Evolutionary conservation across 495 filamentous ascomycete species (phyloP), one percentile per base, ranked within the genome.

Genomic region (Neurospora sp.): DNA sequence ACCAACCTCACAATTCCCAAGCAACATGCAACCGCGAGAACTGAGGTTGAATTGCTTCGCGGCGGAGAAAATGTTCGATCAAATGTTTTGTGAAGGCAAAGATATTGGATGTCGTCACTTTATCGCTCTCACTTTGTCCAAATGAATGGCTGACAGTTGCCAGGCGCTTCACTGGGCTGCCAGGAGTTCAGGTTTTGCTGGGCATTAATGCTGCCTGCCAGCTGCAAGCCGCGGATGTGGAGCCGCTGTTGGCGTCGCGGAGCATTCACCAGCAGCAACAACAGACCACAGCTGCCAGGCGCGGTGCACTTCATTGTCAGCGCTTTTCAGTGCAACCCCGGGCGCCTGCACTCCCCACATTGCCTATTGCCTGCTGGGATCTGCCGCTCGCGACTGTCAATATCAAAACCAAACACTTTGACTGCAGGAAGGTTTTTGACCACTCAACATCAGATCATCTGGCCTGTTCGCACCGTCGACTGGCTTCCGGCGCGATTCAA

Each of bases 171-270:
- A 9, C 54, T 66, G 54, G 54, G 4, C 54, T 19, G 54, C 54
- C 54, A 34, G 34, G 54, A 34, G 54, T 66, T 66, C 15, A 21
- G 45, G 70, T 28, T 31, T 21, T 43, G 36, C 7, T 34, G 39
- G 31, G 10, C 8, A 19, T 24, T 34, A 3, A 36, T 66, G 54
- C 3, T 66, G 24, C 24, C 54, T 66, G 39, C 15, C 77, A 78
- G 74, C 73, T 76, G 78, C 70, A 74, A 73, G 71, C 73, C 79
- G 80, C 79, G 80, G 21, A 71, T 76, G 80, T 81, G 80, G 80
- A 75, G 75, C 74, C 13, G 28, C 13, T 34, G 15, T 62, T 62
- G 28, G 28, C 4, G 48, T 28, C 48, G 48, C 48, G 48, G 48
- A 59, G 48, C 54, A 66, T 66, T 31, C 3, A 19, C 54, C 28